phyloP scores from a whole-genome alignment of 768 basidiomycete species.

The Candolleomyces eurysporus region DNA sequence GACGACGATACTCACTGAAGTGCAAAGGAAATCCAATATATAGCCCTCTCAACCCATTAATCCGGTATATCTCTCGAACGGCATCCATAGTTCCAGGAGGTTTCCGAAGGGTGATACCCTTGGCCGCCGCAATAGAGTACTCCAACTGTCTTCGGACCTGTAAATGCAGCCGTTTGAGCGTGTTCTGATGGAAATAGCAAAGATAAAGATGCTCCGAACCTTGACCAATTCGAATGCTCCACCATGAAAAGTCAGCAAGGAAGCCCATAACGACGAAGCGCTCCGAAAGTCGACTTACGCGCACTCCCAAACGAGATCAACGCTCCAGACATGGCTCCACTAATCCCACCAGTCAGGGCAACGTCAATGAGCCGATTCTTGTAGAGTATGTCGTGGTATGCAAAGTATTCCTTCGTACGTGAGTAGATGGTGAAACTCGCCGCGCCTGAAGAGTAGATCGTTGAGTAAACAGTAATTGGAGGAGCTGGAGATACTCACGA shows the following conservation, averaged over 20 bases:
- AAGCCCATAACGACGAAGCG: background rate
- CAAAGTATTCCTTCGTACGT: conserved; percentile 73
- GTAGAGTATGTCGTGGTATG: conserved; percentile 55
- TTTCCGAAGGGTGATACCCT: conserved; percentile 66
- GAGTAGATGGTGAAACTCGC: conserved; percentile 92
- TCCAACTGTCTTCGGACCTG: conserved; percentile 91
- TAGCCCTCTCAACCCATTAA: conserved; percentile 61
- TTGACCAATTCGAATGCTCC: conserved; percentile 93
- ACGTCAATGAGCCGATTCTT: conserved; percentile 64
- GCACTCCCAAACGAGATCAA: conserved; percentile 87
- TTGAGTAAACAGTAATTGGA: conserved; percentile 1
- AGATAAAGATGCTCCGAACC: conserved; percentile 38
- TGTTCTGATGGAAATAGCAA: background rate
- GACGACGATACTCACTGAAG: conserved; percentile 50
- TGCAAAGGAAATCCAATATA: conserved; percentile 89
- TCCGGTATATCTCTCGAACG: conserved; percentile 72
- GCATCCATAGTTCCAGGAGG: conserved; percentile 79
- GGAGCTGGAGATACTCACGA: conserved; percentile 54
- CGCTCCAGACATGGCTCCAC: conserved; percentile 86
- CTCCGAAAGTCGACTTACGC: conserved; percentile 52
- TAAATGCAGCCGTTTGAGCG: conserved; percentile 2
- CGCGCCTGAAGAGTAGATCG: conserved; percentile 52
- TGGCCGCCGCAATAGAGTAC: conserved; percentile 83
- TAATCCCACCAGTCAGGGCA: conserved; percentile 73
- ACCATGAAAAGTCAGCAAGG: background rate